These are phyloP conservation scores for Hanseniaspora lindneri DNA, from an alignment of 805 yeast species.

Conservation along the genomic window DNA sequence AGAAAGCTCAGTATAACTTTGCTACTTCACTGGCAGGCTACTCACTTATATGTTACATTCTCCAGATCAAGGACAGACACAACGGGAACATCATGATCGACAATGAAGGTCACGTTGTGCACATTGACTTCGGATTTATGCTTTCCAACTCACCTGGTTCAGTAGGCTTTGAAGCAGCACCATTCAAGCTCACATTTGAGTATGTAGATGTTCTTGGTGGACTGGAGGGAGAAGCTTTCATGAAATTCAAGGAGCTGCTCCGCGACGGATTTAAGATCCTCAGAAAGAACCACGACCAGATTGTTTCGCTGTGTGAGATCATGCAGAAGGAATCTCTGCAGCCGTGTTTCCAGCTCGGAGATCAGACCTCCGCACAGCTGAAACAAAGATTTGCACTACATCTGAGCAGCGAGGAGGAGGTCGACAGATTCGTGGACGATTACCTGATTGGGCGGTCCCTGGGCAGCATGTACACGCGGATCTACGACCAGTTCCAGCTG, in stretches of 20 bases:
- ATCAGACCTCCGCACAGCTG: slow-evolving; percentile 63
- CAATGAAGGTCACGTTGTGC: slow-evolving; percentile 86
- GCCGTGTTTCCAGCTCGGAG: slow-evolving; percentile 88
- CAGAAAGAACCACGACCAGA: slow-evolving; percentile 59
- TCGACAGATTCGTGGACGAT: slow-evolving; percentile 67
- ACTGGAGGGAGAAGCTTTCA: slow-evolving; percentile 45
- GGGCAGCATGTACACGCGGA: slow-evolving; percentile 79
- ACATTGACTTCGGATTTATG: slow-evolving; percentile 90
- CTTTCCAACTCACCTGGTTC: slow-evolving; percentile 93
- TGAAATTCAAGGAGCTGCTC: slow-evolving; percentile 48
- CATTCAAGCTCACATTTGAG: slow-evolving; percentile 83
- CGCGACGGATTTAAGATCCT: slow-evolving; percentile 64
- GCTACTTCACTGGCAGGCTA: slow-evolving; percentile 82
- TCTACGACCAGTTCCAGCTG: slow-evolving; percentile 91
- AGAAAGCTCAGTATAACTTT: slow-evolving; percentile 72
- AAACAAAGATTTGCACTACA: slow-evolving; percentile 74
- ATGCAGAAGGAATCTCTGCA: slow-evolving; percentile 85
- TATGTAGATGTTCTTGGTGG: slow-evolving; percentile 87
- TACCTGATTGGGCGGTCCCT: slow-evolving; percentile 65
- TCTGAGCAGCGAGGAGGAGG: slow-evolving; percentile 52
- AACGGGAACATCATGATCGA: slow-evolving; percentile 97
- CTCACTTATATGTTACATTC: slow-evolving; percentile 75
- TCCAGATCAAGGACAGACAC: slow-evolving; percentile 92
- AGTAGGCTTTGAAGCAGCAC: slow-evolving; percentile 95
- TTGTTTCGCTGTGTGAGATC: slow-evolving; percentile 74